Percentiles rank a stretch among this genome's conserved stretches.
phyloP scores from a whole-genome alignment of 306 rosid species.

The Spatholobus suberectus region DNA sequence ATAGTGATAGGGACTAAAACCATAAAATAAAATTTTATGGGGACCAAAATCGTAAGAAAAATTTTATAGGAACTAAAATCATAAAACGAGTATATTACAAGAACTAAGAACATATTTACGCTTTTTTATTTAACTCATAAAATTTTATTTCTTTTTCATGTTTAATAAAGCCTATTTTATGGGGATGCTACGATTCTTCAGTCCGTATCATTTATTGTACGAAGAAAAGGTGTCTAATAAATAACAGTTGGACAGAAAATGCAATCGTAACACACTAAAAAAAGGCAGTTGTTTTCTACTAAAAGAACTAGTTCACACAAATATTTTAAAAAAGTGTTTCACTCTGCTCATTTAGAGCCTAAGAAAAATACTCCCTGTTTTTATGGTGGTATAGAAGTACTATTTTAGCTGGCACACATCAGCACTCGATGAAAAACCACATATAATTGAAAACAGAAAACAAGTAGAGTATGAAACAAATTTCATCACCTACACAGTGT shows the following conservation, averaged over 20 bases:
- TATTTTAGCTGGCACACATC: not conserved
- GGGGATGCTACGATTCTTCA: not conserved
- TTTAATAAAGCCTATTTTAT: not conserved
- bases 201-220: not conserved
- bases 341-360: slow-evolving; percentile 3
- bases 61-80: too few species aligned
- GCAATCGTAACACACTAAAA: not conserved
- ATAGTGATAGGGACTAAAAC: too few species aligned
- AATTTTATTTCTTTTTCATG: not conserved
- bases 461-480: not conserved
- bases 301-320: not conserved
- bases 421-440: not conserved
- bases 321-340: not conserved
- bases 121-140: not conserved
- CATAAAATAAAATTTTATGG: too few species aligned
- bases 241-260: not conserved
- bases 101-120: too few species aligned
- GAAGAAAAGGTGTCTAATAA: not conserved
- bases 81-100: too few species aligned
- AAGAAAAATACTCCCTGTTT: not conserved
- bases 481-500: not conserved
- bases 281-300: not conserved
- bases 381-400: not conserved
- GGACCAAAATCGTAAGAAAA: too few species aligned
- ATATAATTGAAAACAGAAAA: not conserved